Conservation (phyloP, 306 rosid species). For the Sindora glabra region DNA sequence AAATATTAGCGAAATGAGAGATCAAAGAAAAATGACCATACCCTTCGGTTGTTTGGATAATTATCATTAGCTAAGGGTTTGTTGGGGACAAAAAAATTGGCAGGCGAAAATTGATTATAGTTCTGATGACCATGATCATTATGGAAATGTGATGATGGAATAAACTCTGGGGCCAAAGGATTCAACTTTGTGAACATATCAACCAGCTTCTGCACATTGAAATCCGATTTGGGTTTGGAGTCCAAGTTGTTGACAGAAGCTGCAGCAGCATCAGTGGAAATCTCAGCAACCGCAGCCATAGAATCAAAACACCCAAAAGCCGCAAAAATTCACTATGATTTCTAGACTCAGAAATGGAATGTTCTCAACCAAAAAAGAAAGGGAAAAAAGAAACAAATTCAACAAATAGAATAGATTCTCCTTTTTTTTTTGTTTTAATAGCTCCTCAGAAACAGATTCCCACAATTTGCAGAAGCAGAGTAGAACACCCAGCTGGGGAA, state of each 20-base stretch:
- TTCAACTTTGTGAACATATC: conserved; percentile 91
- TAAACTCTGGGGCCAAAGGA: conserved; percentile 83
- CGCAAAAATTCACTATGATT: conserved; percentile 10
- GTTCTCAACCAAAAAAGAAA: conserved; percentile 4
- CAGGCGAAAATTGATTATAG: conserved; percentile 35
- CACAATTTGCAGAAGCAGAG: conserved; percentile 15
- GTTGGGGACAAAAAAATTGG: conserved; percentile 34
- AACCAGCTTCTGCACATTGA: conserved; percentile 83
- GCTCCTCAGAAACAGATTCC: not conserved
- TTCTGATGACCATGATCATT: conserved; percentile 35
- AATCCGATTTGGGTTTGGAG: conserved; percentile 44
- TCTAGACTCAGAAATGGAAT: not conserved
- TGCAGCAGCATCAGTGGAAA: conserved; percentile 61
- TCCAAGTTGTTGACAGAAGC: conserved; percentile 63
- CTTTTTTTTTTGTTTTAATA: not conserved
- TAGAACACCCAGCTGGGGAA: conserved; percentile 18
- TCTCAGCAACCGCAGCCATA: conserved; percentile 94
- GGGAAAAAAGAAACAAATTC: not conserved
- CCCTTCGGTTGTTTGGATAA: conserved; percentile 63
- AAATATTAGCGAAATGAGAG: not conserved
- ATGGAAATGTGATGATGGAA: conserved; percentile 70
- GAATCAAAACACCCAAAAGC: conserved; percentile 29
- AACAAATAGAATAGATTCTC: conserved; percentile 16
- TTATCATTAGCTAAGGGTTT: conserved; percentile 46
- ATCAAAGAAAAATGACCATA: conserved; percentile 37